Percentiles rank a stretch among this genome's conserved stretches.
Conservation (phyloP, 2,329 filamentous ascomycete species). For the Huntiella decipiens region DNA sequence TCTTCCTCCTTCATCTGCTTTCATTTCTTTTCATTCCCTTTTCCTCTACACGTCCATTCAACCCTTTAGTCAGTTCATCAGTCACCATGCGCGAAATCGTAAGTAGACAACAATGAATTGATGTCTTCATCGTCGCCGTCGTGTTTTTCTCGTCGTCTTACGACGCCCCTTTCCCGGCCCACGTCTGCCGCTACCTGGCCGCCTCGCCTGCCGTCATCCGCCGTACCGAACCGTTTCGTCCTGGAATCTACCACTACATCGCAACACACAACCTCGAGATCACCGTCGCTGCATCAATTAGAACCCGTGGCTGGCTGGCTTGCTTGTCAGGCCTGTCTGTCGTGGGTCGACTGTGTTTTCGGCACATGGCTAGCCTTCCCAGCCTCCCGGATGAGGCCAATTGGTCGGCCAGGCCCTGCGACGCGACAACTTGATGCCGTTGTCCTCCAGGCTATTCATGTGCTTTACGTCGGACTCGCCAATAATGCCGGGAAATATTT, state of each 20-base stretch:
- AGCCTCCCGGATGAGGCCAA: conserved; percentile 8
- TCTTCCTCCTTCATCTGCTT: conserved; percentile 7
- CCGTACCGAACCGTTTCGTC: too few species aligned
- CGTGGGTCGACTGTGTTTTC: too few species aligned
- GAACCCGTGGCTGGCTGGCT: too few species aligned
- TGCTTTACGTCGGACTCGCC: not conserved
- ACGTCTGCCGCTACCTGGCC: too few species aligned
- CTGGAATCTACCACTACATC: too few species aligned
- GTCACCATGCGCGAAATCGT: conserved; percentile 52
- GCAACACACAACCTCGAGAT: too few species aligned
- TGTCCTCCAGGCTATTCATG: not conserved
- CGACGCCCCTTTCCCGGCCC: conserved; percentile 5
- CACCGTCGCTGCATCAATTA: too few species aligned
- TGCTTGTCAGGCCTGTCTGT: too few species aligned
- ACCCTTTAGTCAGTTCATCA: conserved; percentile 15
- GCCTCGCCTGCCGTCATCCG: too few species aligned
- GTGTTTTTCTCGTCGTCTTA: conserved; percentile 1
- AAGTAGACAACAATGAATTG: conserved; percentile 20
- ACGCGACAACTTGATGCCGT: not conserved
- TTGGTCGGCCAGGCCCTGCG: not conserved
- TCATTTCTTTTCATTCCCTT: conserved; percentile 7
- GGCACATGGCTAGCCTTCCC: too few species aligned
- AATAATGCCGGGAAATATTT: not conserved
- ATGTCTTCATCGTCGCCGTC: conserved; percentile 3
- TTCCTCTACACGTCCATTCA: conserved; percentile 15